Base-by-base conservation (phyloP, 208 protist genomes). In the Willaertia magna region DNA sequence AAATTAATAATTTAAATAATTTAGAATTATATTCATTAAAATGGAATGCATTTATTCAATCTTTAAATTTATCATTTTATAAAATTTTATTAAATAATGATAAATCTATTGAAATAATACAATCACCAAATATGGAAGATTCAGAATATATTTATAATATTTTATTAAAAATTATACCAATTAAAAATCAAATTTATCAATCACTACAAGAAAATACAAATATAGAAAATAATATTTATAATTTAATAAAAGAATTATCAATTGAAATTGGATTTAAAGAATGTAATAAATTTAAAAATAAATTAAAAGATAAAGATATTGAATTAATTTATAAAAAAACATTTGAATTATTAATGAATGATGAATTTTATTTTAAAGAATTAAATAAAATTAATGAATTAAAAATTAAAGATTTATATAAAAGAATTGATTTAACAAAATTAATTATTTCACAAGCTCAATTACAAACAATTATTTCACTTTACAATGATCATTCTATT, bases 1-100 rank as follows among this genome's bases (percentile, higher is more conserved):
- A 74, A 39, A 85, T 51, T 81, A 81, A 81, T 74, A 74, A 48
- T 20, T 26, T 26, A 76, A 51, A n/a, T 74, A 4, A 74, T 74
- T 44, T 39, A 1, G 55, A 85, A 85, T 30, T 67, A 74, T 20
- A 85, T 46, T 74, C 44, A 74, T 85, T 76, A 74, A 76, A 85
- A 85, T 52, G 43, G 67, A 46, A 74, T 43, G 59, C 52, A 85
- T 48, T 76, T 76, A 39, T 26, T 39, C 67, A 85, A 74, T 2
- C n/a, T 18, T 9, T 76, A 12, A 76, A 85, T 39, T 1, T 3
- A 74, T 74, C 40, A 30, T 52, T 39, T 74, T 85, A 30, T 52
- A 43, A 85, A 74, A n/a, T 82, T 1, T 39, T 55, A 82, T 43
- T 9, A 82, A n/a, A 67, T 67, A 67, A 34, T 26, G 26, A 9